Conservation (phyloP, 352 stramenopile genomes). For the Globisporangium lucens region DNA sequence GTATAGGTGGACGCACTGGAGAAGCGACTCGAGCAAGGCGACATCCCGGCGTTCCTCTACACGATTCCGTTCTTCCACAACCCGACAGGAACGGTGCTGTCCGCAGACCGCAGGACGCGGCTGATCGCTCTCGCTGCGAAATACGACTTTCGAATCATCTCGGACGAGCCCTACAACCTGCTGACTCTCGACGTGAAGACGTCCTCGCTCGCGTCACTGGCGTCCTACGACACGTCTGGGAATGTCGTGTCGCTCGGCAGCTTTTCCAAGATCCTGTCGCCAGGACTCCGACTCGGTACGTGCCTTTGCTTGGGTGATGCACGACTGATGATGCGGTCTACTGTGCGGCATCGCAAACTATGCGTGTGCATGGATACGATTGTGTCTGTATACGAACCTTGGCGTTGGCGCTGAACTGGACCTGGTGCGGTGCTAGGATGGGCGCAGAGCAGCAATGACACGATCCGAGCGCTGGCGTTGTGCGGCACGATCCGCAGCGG, state of each 20-base stretch:
- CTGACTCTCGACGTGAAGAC: slow-evolving; percentile 60
- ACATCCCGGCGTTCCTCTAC: slow-evolving; percentile 89
- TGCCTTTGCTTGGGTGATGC: neutral
- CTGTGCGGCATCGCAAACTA: neutral
- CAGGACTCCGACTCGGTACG: slow-evolving; percentile 86
- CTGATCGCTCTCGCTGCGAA: slow-evolving; percentile 78
- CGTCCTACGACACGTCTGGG: slow-evolving; percentile 62
- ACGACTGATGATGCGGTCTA: neutral
- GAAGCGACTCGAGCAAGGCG: slow-evolving; percentile 43
- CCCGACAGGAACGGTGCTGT: slow-evolving; percentile 84
- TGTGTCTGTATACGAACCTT: neutral
- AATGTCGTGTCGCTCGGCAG: slow-evolving; percentile 85
- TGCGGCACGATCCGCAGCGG: slow-evolving; percentile 85
- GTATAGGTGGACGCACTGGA: slow-evolving; percentile 68
- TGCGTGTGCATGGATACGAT: neutral
- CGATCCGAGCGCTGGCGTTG: slow-evolving; percentile 52
- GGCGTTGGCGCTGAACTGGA: neutral
- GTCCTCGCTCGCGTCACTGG: slow-evolving; percentile 43
- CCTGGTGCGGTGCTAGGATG: slow-evolving; percentile 31
- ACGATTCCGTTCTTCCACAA: slow-evolving; percentile 94
- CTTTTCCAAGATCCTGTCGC: slow-evolving; percentile 95
- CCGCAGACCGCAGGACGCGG: slow-evolving; percentile 53
- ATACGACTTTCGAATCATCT: slow-evolving; percentile 86
- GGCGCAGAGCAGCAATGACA: slow-evolving; percentile 55
- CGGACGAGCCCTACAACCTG: slow-evolving; percentile 94